Conservation (phyloP, 108 stramenopile species). For the Cylindrotheca closterium region DNA sequence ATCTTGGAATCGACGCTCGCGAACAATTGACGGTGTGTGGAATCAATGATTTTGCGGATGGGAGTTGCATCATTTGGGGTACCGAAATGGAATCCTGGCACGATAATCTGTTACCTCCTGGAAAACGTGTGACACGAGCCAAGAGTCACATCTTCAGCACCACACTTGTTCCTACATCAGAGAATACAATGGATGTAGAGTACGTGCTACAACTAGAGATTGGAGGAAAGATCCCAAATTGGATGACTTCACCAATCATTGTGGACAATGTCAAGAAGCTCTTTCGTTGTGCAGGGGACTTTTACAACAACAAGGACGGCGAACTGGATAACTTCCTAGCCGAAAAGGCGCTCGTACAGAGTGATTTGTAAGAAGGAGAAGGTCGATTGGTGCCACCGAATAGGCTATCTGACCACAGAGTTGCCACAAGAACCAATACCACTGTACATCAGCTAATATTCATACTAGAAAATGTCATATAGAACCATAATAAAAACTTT, state of each 20-base stretch:
- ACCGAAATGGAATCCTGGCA: constrained; percentile 63
- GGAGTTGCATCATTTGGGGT: constrained; percentile 69
- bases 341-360: too few relatives aligned
- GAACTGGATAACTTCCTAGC: constrained; percentile 4
- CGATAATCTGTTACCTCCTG: constrained; percentile 59
- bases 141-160: constrained; percentile 58
- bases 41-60: constrained; percentile 60
- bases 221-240: constrained; percentile 68
- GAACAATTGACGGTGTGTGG: constrained; percentile 78
- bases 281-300: constrained; percentile 20
- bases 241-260: constrained; percentile 65
- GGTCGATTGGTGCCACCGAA: too few relatives aligned
- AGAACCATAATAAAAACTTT: too few relatives aligned
- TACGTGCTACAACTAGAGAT: constrained; percentile 73
- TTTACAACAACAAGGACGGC: constrained; percentile 5
- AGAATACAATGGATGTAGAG: constrained; percentile 68
- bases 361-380: too few relatives aligned
- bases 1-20: constrained; percentile 51
- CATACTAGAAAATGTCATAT: too few relatives aligned
- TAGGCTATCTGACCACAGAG: too few relatives aligned
- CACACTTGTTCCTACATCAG: constrained; percentile 58
- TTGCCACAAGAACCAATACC: too few relatives aligned
- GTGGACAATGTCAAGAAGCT: constrained; percentile 63
- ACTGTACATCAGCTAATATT: too few relatives aligned
- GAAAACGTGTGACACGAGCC: constrained; percentile 56